Evolutionary conservation across 208 protist species (phyloP), one percentile per base, ranked within the genome.

Genomic region (Crithidia expoeki): DNA sequence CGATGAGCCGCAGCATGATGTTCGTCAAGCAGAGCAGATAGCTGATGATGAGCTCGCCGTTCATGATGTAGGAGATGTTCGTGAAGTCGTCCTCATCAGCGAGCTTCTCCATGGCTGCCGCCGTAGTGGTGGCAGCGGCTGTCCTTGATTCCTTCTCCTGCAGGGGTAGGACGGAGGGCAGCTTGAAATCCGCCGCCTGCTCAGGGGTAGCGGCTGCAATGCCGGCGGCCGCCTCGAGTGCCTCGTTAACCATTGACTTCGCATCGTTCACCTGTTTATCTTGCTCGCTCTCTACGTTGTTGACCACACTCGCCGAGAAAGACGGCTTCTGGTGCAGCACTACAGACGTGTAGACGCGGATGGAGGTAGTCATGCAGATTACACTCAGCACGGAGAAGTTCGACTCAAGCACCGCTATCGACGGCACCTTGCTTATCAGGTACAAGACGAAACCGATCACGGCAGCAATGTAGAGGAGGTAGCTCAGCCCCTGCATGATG

Each of bases 11-110:
- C 28, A 93, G 44, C 51, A 86, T 71, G 50, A 95, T 32, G 52
- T 72, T 86, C 17, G 67, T 72, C 1, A 89, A 38, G 46, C 76
- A 79, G 33, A 86, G 60, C 17, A 92, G 42, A 40, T 83, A 90
- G 61, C 69, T 82, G 32, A 81, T 19, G 60, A 91, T 81, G 63
- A 95, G 74, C 55, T 77, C 75, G 61, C 82, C 79, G 66, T 92
- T 95, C 34, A 92, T 60, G 44, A 93, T 58, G 44, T 77, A 71
- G 47, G 78, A 46, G 12, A 79, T 40, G 46, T 40, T 47, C 14
- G 28, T 44, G 46, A 64, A n/a, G 21, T 72, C 74, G 16, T 60
- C 63, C 14, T 58, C 28, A n/a, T n/a, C n/a, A n/a, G n/a, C n/a
- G 19, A 30, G 56, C 25, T 28, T 44, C 17, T 25, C 16, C 3